phyloP scores from a whole-genome alignment of 148 eudicot species.

The Vaccinium darrowii region DNA sequence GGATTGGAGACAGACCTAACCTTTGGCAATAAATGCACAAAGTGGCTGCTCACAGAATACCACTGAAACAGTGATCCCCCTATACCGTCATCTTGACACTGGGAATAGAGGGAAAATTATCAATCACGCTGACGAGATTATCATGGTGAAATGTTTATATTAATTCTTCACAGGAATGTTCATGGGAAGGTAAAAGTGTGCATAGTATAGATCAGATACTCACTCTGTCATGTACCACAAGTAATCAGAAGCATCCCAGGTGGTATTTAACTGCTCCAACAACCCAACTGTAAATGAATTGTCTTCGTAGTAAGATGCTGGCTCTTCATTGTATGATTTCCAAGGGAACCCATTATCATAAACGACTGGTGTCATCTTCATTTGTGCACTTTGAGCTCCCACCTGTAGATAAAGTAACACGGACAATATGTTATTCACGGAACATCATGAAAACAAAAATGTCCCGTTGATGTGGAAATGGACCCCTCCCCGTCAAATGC shows the following conservation, averaged over 20 bases:
- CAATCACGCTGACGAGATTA: neutral
- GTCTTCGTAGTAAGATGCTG: slow-evolving; percentile 44
- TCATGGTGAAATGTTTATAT: neutral
- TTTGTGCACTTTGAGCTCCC: slow-evolving; percentile 51
- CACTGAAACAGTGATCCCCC: too few species aligned
- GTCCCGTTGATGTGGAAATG: neutral
- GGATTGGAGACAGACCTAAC: too few species aligned
- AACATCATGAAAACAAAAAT: neutral
- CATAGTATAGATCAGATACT: slow-evolving; percentile 29
- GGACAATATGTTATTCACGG: neutral
- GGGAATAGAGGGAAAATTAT: slow-evolving; percentile 18
- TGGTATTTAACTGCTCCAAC: slow-evolving; percentile 76
- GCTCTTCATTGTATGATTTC: slow-evolving; percentile 67
- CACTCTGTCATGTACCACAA: slow-evolving; percentile 92
- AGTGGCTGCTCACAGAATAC: too few species aligned
- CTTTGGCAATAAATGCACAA: too few species aligned
- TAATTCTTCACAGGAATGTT: neutral
- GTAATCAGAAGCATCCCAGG: slow-evolving; percentile 73
- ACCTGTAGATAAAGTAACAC: slow-evolving; percentile 29
- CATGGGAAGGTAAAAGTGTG: neutral
- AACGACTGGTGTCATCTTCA: slow-evolving; percentile 55
- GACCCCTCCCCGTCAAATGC: neutral
- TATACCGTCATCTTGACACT: too few species aligned
- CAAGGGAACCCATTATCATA: slow-evolving; percentile 40
- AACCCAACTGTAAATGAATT: slow-evolving; percentile 54